These are phyloP conservation scores for Pseudozyma thailandica DNA, from an alignment of 1,284 basidiomycete species.

Conservation along the genomic window DNA sequence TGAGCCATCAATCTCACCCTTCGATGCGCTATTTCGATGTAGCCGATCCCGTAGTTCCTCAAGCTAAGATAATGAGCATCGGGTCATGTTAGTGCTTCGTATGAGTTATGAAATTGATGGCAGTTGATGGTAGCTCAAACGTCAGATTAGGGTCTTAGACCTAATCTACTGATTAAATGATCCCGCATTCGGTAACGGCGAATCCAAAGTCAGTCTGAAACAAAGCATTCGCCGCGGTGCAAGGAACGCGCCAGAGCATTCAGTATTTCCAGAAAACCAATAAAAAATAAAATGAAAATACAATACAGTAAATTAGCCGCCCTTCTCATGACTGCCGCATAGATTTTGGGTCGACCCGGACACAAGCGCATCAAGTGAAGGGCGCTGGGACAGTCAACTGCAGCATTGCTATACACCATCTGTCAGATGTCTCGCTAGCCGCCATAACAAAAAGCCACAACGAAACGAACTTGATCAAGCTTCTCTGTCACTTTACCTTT, in stretches of 20 bases:
- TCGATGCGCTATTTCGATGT: too few relatives aligned
- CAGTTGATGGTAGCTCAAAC: too few relatives aligned
- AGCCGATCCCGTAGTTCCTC: too few relatives aligned
- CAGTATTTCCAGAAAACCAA: too few relatives aligned
- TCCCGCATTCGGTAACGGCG: constrained; percentile 14
- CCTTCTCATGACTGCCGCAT: neutral
- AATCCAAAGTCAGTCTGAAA: neutral
- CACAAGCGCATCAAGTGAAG: neutral
- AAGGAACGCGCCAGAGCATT: neutral
- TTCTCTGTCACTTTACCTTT: neutral
- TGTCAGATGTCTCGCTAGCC: constrained; percentile 30
- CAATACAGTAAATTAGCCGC: neutral
- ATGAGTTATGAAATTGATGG: too few relatives aligned
- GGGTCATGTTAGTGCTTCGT: too few relatives aligned
- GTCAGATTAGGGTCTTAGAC: too few relatives aligned
- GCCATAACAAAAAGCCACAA: neutral
- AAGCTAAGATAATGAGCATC: too few relatives aligned
- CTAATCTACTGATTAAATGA: too few relatives aligned
- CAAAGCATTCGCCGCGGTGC: constrained; percentile 3
- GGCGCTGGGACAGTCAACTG: neutral
- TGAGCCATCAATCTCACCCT: too few relatives aligned
- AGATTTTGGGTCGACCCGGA: constrained; percentile 7
- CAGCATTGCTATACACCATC: neutral
- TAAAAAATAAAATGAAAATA: neutral
- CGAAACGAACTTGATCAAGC: neutral